Evolutionary conservation across 176 grass and related monocot genomes (phyloP).

Genomic region (Oryza punctata): DNA sequence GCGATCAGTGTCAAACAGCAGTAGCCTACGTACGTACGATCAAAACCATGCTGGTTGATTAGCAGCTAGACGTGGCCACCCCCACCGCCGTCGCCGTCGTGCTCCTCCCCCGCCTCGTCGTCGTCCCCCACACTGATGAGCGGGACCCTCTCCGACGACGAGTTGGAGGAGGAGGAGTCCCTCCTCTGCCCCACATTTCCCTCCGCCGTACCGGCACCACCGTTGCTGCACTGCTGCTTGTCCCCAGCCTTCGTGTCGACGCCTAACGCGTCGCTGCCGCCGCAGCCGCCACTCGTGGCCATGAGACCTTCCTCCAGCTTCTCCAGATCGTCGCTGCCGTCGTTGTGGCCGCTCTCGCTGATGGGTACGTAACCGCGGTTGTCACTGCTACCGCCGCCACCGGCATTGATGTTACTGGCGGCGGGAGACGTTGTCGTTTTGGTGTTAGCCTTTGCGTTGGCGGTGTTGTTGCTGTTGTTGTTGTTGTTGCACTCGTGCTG

Average conservation of each 20-base stretch:
- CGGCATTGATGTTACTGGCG: slow-evolving; percentile 15
- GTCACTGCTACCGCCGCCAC: background rate
- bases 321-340: slow-evolving; percentile 24
- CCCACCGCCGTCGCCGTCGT: slow-evolving; percentile 50
- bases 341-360: slow-evolving; percentile 23
- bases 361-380: slow-evolving; percentile 50
- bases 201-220: slow-evolving; percentile 41
- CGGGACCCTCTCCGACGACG: slow-evolving; percentile 29
- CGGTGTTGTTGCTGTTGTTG: background rate
- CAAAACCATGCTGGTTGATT: background rate
- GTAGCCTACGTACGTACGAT: slow-evolving; percentile 15
- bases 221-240: background rate
- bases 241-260: slow-evolving; percentile 32
- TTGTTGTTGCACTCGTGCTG: slow-evolving; percentile 16
- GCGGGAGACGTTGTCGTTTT: background rate
- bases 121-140: slow-evolving; percentile 49
- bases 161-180: no score
- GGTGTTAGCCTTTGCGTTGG: slow-evolving; percentile 18
- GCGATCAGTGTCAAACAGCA: slow-evolving; percentile 48
- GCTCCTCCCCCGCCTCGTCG: background rate
- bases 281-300: background rate
- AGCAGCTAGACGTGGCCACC: slow-evolving; percentile 37
- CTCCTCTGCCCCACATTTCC: slow-evolving; percentile 26
- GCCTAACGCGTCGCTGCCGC: background rate
- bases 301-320: slow-evolving; percentile 54